A percentile compares a stretch with the other conserved stretches of the same genome.
Conservation (phyloP, 495 filamentous ascomycete species). For the Lophiotrema nucula region DNA sequence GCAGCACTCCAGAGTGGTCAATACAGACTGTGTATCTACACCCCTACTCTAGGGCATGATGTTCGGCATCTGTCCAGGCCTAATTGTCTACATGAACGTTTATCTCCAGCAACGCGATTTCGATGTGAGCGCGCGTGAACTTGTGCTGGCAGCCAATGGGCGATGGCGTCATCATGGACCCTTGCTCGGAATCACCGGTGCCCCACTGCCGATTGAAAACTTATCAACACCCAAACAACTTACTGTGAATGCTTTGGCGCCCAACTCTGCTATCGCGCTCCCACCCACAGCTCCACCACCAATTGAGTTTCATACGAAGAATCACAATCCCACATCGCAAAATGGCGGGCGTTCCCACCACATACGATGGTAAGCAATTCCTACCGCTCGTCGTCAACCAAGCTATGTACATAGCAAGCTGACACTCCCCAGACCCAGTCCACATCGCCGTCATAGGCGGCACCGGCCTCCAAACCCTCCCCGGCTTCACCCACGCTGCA, state of each 20-base stretch:
- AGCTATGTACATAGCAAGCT: neutral
- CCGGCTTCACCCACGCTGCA: slow-evolving; percentile 78
- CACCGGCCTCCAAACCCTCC: slow-evolving; percentile 75
- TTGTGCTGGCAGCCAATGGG: too few relatives aligned
- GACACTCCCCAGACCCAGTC: slow-evolving; percentile 61
- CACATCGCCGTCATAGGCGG: slow-evolving; percentile 95
- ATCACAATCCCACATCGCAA: slow-evolving; percentile 14
- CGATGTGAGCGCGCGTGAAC: too few relatives aligned
- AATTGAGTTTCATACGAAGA: neutral
- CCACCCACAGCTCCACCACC: neutral
- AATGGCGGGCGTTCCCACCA: slow-evolving; percentile 32
- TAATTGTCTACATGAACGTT: too few relatives aligned
- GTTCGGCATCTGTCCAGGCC: too few relatives aligned
- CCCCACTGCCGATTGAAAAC: too few relatives aligned
- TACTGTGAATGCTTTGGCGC: slow-evolving; percentile 1
- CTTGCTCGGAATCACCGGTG: too few relatives aligned
- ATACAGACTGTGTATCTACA: too few relatives aligned
- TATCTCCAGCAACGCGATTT: too few relatives aligned
- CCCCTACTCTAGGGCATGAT: too few relatives aligned
- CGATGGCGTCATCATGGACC: too few relatives aligned
- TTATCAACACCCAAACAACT: neutral
- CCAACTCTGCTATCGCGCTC: neutral
- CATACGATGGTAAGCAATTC: slow-evolving; percentile 24
- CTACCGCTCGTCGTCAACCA: neutral
- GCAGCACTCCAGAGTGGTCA: too few relatives aligned